Evolutionary conservation across 2,329 filamentous ascomycete species (phyloP).

Genomic region (Monascus ruber): DNA sequence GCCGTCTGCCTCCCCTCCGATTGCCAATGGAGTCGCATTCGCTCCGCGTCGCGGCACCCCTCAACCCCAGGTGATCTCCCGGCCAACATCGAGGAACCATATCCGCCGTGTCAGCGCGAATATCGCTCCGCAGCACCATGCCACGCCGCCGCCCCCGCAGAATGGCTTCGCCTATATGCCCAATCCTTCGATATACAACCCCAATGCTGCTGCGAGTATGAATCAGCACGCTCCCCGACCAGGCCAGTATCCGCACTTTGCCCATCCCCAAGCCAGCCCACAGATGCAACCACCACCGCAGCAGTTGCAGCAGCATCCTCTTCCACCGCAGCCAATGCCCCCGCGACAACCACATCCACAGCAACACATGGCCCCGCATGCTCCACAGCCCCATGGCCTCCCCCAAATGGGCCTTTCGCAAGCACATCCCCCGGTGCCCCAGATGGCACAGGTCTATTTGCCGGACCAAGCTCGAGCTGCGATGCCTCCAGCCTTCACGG

Average conservation of each 20-base stretch:
- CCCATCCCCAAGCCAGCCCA: constrained; percentile 31
- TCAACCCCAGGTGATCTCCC: constrained; percentile 62
- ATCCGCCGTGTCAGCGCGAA: constrained; percentile 64
- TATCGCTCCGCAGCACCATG: constrained; percentile 54
- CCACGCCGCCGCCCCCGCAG: constrained; percentile 48
- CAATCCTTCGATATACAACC: constrained; percentile 44
- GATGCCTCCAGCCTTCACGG: constrained; percentile 58
- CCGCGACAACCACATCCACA: constrained; percentile 25
- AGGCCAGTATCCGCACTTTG: constrained; percentile 29
- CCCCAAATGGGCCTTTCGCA: constrained; percentile 24
- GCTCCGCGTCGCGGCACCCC: constrained; percentile 68
- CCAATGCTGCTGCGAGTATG: constrained; percentile 36
- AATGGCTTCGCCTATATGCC: constrained; percentile 77
- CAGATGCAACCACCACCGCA: constrained; percentile 23
- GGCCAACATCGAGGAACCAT: constrained; percentile 70
- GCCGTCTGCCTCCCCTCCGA: constrained; percentile 78
- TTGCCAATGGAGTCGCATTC: constrained; percentile 63
- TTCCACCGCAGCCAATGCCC: constrained; percentile 16
- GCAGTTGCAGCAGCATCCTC: constrained; percentile 12
- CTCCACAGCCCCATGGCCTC: constrained; percentile 20
- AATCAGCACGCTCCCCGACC: constrained; percentile 36
- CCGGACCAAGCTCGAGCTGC: constrained; percentile 67
- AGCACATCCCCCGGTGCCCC: constrained; percentile 33
- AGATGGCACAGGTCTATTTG: constrained; percentile 57
- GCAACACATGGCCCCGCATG: constrained; percentile 31